A percentile compares a stretch with the other conserved stretches of the same genome.
These are phyloP conservation scores for Leishmania tropica DNA, from an alignment of 208 protist species.

Conservation along the genomic window DNA sequence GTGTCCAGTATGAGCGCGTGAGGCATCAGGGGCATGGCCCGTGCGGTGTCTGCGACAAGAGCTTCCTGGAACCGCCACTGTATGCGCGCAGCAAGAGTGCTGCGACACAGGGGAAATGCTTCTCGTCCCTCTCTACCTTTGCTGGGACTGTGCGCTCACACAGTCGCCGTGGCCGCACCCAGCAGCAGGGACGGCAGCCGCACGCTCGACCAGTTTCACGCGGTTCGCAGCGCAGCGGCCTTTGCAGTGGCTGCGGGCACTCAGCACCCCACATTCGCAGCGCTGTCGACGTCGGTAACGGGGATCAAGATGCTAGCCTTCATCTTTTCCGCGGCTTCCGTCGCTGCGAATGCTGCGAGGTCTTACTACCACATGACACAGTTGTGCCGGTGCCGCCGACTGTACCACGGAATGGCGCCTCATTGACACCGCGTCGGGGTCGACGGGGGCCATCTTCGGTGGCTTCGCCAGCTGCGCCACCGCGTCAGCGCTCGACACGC, in stretches of 20 bases:
- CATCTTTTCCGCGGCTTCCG: neutral
- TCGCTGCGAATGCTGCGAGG: slow-evolving; percentile 18
- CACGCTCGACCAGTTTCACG: neutral
- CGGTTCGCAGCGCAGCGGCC: neutral
- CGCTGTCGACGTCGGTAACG: neutral
- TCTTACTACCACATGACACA: neutral
- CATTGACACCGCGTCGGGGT: neutral
- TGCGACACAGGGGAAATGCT: too few relatives aligned
- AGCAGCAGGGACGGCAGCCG: neutral
- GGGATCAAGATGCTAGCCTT: neutral
- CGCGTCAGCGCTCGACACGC: neutral
- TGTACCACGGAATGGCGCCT: neutral
- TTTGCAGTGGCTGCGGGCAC: neutral
- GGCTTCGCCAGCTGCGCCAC: neutral
- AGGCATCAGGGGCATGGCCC: neutral
- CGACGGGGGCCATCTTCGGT: neutral
- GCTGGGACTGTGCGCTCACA: neutral
- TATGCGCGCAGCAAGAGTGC: too few relatives aligned
- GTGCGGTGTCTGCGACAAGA: neutral
- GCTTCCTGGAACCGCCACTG: too few relatives aligned
- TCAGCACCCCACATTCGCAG: too few relatives aligned
- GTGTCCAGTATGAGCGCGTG: slow-evolving; percentile 9
- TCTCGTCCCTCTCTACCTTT: too few relatives aligned
- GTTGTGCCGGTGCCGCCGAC: slow-evolving; percentile 14
- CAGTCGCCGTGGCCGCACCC: neutral